phyloP scores from a whole-genome alignment of 352 stramenopile species.

The Thalassiosira delicatula region DNA sequence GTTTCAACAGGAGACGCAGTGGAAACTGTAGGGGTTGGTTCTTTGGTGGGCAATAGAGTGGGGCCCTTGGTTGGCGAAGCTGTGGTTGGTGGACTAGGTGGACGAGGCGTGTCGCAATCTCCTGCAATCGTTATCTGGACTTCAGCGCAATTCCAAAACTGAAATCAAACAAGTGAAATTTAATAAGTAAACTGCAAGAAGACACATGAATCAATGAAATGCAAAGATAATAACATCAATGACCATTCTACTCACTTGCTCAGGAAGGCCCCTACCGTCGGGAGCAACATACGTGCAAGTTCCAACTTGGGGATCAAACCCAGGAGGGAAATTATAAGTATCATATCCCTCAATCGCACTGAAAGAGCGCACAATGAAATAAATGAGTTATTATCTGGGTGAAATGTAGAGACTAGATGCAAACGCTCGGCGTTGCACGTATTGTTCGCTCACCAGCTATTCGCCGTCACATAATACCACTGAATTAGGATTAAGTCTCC shows the following conservation, averaged over 20 bases:
- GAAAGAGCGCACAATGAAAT: neutral
- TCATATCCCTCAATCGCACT: neutral
- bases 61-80: constrained; percentile 2
- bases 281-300: neutral
- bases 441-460: constrained; percentile 46
- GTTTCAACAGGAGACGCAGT: constrained; percentile 23
- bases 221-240: neutral
- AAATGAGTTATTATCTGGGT: no score
- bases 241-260: neutral
- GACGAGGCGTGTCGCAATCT: constrained; percentile 22
- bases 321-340: neutral
- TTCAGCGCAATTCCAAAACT: constrained; percentile 7
- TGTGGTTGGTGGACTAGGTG: constrained; percentile 19
- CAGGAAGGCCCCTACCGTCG: neutral
- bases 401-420: no score
- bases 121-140: constrained; percentile 33
- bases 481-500: constrained; percentile 61
- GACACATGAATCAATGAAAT: neutral
- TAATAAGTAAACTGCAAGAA: no score
- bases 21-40: neutral
- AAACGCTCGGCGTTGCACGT: neutral
- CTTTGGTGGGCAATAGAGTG: neutral
- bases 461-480: constrained; percentile 66
- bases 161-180: neutral
- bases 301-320: neutral